A percentile compares a stretch with the other conserved stretches of the same genome.
Evolutionary conservation across 306 rosid genomes (phyloP).

Genomic region (Cicer yamashitae): DNA sequence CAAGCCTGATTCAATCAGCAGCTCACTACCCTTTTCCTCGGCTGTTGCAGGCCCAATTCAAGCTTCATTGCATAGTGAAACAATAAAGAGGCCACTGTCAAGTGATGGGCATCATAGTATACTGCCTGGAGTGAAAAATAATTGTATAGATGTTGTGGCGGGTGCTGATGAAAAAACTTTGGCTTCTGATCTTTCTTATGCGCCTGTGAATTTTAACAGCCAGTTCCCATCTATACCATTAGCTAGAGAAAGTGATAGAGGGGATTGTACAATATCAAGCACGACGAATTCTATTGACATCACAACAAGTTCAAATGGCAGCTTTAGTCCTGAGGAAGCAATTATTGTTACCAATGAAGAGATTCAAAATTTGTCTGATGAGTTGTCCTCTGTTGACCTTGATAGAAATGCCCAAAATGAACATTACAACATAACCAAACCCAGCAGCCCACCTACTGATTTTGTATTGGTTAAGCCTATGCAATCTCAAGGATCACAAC

Average conservation of each 20-base stretch:
- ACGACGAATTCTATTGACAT: conserved; percentile 43
- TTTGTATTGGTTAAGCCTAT: conserved; percentile 46
- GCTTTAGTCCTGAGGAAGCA: conserved; percentile 52
- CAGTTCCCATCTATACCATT: conserved; percentile 53
- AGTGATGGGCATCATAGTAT: conserved; percentile 55
- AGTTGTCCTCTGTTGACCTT: conserved; percentile 55
- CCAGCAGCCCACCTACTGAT: conserved; percentile 55
- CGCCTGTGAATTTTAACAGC: conserved; percentile 49
- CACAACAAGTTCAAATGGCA: conserved; percentile 30
- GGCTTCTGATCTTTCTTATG: conserved; percentile 51
- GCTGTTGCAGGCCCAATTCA: conserved; percentile 58
- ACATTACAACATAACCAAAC: conserved; percentile 48
- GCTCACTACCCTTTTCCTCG: conserved; percentile 54
- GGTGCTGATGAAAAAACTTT: conserved; percentile 50
- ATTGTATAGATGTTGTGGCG: conserved; percentile 48
- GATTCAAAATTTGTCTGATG: conserved; percentile 57
- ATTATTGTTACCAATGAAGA: conserved; percentile 50
- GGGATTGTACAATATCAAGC: conserved; percentile 42
- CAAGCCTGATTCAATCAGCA: conserved; percentile 58
- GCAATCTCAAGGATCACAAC: conserved; percentile 49
- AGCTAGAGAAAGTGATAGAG: conserved; percentile 51
- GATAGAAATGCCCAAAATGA: conserved; percentile 52
- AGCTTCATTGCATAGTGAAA: conserved; percentile 52
- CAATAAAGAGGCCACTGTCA: conserved; percentile 47
- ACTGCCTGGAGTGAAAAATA: conserved; percentile 44